These are phyloP conservation scores for Phytophthora palmivora DNA, from an alignment of 352 stramenopile species.

Conservation along the genomic window DNA sequence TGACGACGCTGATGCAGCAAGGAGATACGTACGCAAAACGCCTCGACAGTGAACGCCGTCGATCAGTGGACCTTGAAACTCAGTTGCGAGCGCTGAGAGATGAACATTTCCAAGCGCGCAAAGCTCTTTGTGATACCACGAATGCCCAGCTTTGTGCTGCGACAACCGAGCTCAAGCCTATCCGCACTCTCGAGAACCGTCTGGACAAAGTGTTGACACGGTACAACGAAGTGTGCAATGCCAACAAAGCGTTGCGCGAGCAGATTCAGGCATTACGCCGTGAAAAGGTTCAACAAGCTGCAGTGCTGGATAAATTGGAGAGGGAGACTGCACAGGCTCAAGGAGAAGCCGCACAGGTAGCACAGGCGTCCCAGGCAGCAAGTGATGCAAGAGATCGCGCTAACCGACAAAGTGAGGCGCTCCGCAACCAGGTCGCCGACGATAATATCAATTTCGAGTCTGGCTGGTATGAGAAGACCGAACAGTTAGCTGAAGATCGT, in stretches of 20 bases:
- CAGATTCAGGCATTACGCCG: constrained; percentile 82
- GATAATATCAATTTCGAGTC: constrained; percentile 87
- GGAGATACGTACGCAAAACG: constrained; percentile 78
- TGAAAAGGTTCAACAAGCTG: constrained; percentile 81
- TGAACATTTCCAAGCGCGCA: constrained; percentile 62
- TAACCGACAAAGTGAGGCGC: constrained; percentile 77
- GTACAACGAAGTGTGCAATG: constrained; percentile 86
- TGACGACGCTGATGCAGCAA: constrained; percentile 74
- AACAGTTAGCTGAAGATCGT: constrained; percentile 85
- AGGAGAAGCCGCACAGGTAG: constrained; percentile 81
- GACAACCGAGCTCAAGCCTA: constrained; percentile 63
- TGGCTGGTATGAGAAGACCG: constrained; percentile 87
- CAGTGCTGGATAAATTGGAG: constrained; percentile 82
- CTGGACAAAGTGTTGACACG: constrained; percentile 86
- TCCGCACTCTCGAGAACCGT: constrained; percentile 82
- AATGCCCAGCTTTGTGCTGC: constrained; percentile 56
- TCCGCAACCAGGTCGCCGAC: constrained; percentile 78
- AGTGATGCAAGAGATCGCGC: constrained; percentile 87
- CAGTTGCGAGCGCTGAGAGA: constrained; percentile 26
- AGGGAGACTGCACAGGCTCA: constrained; percentile 88
- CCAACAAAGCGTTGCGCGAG: constrained; percentile 82
- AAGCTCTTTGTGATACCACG: constrained; percentile 54
- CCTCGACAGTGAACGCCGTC: constrained; percentile 64
- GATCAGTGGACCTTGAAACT: constrained; percentile 57
- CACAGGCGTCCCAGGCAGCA: constrained; percentile 77